These are phyloP conservation scores for Teratosphaeriaceae sp. DNA, from an alignment of 2,329 filamentous ascomycete species.

Conservation along the genomic window DNA sequence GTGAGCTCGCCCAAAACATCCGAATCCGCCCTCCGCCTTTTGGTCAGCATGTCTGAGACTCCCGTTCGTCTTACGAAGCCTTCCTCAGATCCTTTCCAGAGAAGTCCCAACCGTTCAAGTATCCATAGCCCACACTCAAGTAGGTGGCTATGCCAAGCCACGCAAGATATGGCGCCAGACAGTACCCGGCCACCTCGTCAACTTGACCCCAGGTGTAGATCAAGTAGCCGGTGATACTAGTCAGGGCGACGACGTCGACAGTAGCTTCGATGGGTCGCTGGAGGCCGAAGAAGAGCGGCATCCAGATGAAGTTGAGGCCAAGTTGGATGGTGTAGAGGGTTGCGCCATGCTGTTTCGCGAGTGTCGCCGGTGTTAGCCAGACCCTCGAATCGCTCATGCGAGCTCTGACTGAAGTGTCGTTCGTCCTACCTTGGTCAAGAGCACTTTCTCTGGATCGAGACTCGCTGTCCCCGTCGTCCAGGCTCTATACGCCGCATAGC, in stretches of 20 bases:
- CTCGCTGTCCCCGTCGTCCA: constrained; percentile 57
- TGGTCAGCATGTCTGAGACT: too few species aligned
- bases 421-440: constrained; percentile 47
- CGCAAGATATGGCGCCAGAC: constrained; percentile 71
- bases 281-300: constrained; percentile 83
- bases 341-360: constrained; percentile 48
- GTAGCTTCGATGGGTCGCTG: constrained; percentile 68
- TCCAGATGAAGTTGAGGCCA: constrained; percentile 79
- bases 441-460: constrained; percentile 48
- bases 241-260: constrained; percentile 65
- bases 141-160: constrained; percentile 90
- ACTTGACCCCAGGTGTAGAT: constrained; percentile 69
- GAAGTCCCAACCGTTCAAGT: constrained; percentile 37
- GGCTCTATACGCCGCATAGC: constrained; percentile 78
- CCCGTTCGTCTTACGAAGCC: too few species aligned
- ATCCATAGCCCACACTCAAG: constrained; percentile 51
- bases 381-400: not conserved
- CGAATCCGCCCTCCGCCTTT: too few species aligned
- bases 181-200: constrained; percentile 65
- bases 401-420: not conserved
- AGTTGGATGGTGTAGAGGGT: constrained; percentile 83
- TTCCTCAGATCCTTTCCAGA: constrained; percentile 21
- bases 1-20: too few species aligned
- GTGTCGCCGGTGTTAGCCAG: not conserved
- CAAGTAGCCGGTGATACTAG: constrained; percentile 66